Base-by-base conservation (phyloP, 441 rosid genomes). In the Populus hybrid region DNA sequence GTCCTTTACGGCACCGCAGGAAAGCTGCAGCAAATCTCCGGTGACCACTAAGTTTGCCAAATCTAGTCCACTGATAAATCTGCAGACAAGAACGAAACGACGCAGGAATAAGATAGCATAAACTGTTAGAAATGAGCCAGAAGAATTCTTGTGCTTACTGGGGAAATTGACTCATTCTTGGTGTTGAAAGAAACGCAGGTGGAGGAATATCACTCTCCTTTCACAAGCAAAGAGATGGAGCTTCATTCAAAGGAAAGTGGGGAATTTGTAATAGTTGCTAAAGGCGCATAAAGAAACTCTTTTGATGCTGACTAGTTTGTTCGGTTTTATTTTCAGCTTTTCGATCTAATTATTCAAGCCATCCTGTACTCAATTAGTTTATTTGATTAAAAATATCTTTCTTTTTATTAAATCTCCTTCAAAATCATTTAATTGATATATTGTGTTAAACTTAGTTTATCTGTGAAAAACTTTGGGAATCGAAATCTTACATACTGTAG, bases 1-100 rank as follows among this genome's bases (percentile, higher is more conserved):
- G 73, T 82, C 42, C 26, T 30, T 72, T 79, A 90, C 81, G 73
- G 82, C 80, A 3, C 1, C 74, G 86, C 87, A 87, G 20, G 92
- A 83, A 20, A 10, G 68, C 4, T 61, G 40, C 73, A 91, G 80
- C 53, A 92, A 66, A 75, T 72, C 89, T 6, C 93, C 88, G 81
- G 72, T 83, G 75, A 86, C 82, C 80, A 78, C 76, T 50, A 90
- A 82, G 79, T 81, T 89, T 53, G 90, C 94, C 61, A 59, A 18
- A 30, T 82, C 74, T 26, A 74, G 14, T 20, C 84, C 72, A 70
- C 77, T 74, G 73, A 40, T 57, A 36, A 79, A 82, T 81, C 78
- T 61, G 89, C 77, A 64, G 68, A 30, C 21, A 81, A 16, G 3
- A 24, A 18, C 10, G 75, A 38, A 38, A 85, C 23, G 10, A 57